These are phyloP conservation scores for Cytospora leucostoma DNA, from an alignment of 2,329 filamentous ascomycete genomes.

Conservation along the genomic window DNA sequence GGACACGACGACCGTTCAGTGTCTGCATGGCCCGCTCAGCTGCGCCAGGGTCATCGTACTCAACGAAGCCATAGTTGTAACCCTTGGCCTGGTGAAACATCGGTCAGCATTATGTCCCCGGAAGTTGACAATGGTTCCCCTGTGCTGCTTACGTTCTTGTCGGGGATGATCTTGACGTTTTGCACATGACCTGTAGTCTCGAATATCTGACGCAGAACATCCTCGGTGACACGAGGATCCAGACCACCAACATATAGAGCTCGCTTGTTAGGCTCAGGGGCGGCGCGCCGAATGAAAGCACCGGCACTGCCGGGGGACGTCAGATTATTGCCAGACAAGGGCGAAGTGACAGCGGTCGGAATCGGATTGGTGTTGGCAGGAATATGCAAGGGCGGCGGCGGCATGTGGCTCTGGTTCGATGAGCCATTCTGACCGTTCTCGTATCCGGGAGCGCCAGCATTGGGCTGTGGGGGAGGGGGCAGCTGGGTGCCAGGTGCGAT, in stretches of 20 bases:
- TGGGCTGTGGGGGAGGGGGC: slow-evolving; percentile 67
- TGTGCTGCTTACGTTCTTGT: slow-evolving; percentile 84
- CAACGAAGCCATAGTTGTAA: slow-evolving; percentile 98
- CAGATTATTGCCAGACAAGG: slow-evolving; percentile 70
- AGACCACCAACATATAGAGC: slow-evolving; percentile 94
- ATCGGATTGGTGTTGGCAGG: slow-evolving; percentile 96
- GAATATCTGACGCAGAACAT: slow-evolving; percentile 95
- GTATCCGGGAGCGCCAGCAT: slow-evolving; percentile 73
- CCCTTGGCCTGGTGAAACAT: slow-evolving; percentile 74
- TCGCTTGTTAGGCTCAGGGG: slow-evolving; percentile 97
- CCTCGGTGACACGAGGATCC: slow-evolving; percentile 92
- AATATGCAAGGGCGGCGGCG: slow-evolving; percentile 88
- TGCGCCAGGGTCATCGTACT: slow-evolving; percentile 96
- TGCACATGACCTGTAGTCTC: slow-evolving; percentile 98
- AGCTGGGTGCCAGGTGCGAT: slow-evolving; percentile 66
- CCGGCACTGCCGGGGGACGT: slow-evolving; percentile 84
- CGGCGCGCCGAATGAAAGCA: slow-evolving; percentile 82
- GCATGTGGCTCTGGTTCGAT: slow-evolving; percentile 74
- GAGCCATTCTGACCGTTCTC: slow-evolving; percentile 69
- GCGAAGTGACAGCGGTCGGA: slow-evolving; percentile 87
- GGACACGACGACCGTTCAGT: slow-evolving; percentile 90
- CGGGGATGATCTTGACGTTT: slow-evolving; percentile 98
- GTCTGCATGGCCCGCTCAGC: slow-evolving; percentile 98
- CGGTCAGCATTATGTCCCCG: slow-evolving; percentile 26
- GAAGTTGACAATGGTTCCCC: not conserved